Conservation (phyloP, 495 filamentous ascomycete species). For the Sphaerosporella brunnea region DNA sequence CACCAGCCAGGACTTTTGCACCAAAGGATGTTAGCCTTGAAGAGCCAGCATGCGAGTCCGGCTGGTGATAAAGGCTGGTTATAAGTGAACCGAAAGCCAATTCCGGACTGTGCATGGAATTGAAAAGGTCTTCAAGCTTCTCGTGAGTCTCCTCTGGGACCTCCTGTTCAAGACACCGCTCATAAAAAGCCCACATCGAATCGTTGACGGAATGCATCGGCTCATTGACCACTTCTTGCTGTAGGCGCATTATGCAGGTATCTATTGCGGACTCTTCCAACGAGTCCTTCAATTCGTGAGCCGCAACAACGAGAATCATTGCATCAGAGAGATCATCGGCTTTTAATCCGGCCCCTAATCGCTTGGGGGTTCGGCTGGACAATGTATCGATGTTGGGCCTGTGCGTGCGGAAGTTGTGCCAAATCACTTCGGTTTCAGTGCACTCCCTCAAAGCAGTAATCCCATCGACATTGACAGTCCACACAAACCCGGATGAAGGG, state of each 20-base stretch:
- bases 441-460: slow-evolving; percentile 62
- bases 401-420: slow-evolving; percentile 32
- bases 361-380: slow-evolving; percentile 13
- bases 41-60: slow-evolving; percentile 7
- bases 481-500: slow-evolving; percentile 49
- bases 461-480: slow-evolving; percentile 63
- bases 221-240: slow-evolving; percentile 20
- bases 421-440: slow-evolving; percentile 54
- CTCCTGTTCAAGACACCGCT: slow-evolving; percentile 18
- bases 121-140: slow-evolving; percentile 22
- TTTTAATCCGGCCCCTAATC: slow-evolving; percentile 12
- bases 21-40: slow-evolving; percentile 48
- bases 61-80: slow-evolving; percentile 15
- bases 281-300: slow-evolving; percentile 17
- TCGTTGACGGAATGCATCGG: slow-evolving; percentile 18
- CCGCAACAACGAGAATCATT: slow-evolving; percentile 18
- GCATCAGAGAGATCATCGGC: slow-evolving; percentile 15
- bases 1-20: slow-evolving; percentile 48
- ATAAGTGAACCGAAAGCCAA: slow-evolving; percentile 16
- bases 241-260: slow-evolving; percentile 17
- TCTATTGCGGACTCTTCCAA: slow-evolving; percentile 16
- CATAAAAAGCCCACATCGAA: slow-evolving; percentile 19
- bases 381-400: slow-evolving; percentile 12
- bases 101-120: slow-evolving; percentile 15
- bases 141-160: slow-evolving; percentile 15